These are phyloP conservation scores for Croton setiger DNA, from an alignment of 441 rosid genomes.

Conservation along the genomic window DNA sequence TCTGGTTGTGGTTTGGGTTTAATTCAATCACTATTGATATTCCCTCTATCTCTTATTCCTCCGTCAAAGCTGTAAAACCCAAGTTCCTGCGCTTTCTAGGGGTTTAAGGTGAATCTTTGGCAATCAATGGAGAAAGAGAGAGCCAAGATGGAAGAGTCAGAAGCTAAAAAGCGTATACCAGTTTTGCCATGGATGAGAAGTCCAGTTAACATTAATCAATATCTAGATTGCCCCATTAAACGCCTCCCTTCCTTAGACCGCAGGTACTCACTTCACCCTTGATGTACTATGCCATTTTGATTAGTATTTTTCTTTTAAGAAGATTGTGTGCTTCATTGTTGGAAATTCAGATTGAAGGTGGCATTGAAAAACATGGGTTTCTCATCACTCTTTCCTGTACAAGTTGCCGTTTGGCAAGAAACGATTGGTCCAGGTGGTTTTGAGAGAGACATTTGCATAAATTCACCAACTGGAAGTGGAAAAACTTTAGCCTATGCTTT, in stretches of 20 bases:
- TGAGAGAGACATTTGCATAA: slow-evolving; percentile 79
- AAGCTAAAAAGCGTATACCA: slow-evolving; percentile 32
- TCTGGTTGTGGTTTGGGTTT: background rate
- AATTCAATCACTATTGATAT: no score
- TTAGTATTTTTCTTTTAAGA: background rate
- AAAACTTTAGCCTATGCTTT: slow-evolving; percentile 90
- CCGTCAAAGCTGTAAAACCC: background rate
- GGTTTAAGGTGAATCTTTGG: background rate
- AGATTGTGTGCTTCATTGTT: background rate
- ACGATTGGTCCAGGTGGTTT: slow-evolving; percentile 85
- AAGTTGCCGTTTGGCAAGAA: slow-evolving; percentile 92
- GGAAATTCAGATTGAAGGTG: slow-evolving; percentile 47
- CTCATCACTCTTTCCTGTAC: slow-evolving; percentile 74
- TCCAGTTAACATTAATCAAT: slow-evolving; percentile 58
- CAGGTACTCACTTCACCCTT: slow-evolving; percentile 37
- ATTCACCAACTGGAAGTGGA: slow-evolving; percentile 95
- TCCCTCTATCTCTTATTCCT: background rate
- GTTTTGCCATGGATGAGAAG: slow-evolving; percentile 94
- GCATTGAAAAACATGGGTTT: slow-evolving; percentile 62
- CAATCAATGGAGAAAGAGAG: background rate
- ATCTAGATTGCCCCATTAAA: slow-evolving; percentile 53
- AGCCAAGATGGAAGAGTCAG: slow-evolving; percentile 25
- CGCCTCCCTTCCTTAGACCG: slow-evolving; percentile 71
- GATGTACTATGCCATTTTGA: background rate
- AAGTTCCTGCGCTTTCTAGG: background rate